These are phyloP conservation scores for Xylaria acuta DNA, from an alignment of 495 filamentous ascomycete genomes.

Conservation along the genomic window DNA sequence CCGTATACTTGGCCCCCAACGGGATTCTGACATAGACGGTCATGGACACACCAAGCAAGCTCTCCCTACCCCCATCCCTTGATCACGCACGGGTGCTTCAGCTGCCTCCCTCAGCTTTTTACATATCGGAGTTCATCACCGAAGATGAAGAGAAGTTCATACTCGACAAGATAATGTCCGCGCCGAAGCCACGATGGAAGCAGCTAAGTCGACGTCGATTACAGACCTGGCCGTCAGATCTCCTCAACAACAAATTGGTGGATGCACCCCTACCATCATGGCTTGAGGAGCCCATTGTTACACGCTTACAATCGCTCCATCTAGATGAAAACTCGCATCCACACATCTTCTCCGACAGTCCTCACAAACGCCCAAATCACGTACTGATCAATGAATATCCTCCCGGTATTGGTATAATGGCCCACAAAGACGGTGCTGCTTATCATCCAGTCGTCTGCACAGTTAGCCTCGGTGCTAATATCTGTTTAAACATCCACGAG, in stretches of 20 bases:
- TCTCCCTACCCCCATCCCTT: constrained; percentile 50
- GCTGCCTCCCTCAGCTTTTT: constrained; percentile 75
- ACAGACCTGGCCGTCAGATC: constrained; percentile 85
- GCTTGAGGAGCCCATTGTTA: constrained; percentile 73
- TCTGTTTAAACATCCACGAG: constrained; percentile 79
- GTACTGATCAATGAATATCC: constrained; percentile 92
- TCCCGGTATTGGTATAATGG: constrained; percentile 91
- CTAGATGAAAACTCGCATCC: constrained; percentile 35
- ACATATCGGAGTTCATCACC: constrained; percentile 87
- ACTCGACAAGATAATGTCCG: constrained; percentile 68
- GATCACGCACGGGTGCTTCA: constrained; percentile 60
- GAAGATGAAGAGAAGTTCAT: constrained; percentile 74
- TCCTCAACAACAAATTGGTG: constrained; percentile 76
- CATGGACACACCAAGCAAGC: constrained; percentile 19
- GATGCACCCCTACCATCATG: constrained; percentile 76
- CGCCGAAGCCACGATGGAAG: constrained; percentile 82
- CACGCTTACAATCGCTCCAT: constrained; percentile 65
- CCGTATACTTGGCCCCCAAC: no score
- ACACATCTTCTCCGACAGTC: constrained; percentile 70
- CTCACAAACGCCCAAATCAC: constrained; percentile 84
- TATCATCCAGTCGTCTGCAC: constrained; percentile 91
- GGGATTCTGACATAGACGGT: background rate
- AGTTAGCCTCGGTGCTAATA: constrained; percentile 77
- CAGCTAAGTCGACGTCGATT: constrained; percentile 83
- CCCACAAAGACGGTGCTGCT: constrained; percentile 90